Evolutionary conservation across 345 rosid genomes (phyloP).

Genomic region (rapeseed (Brassica napus)): Da-Ae NC_063438.1:24078501-24079000

Average conservation of each 20-base stretch:
- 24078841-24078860: neutral
- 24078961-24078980: constrained; percentile 42
- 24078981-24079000: constrained; percentile 46
- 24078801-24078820: neutral
- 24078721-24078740: constrained; percentile 44
- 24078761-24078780: neutral
- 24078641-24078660: constrained; percentile 30
- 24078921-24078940: constrained; percentile 38
- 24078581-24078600: no score
- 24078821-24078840: neutral
- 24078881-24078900: constrained; percentile 46
- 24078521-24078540: no score
- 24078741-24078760: constrained; percentile 23
- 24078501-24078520: no score
- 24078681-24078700: constrained; percentile 51
- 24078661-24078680: constrained; percentile 19
- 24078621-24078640: constrained; percentile 35
- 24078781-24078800: neutral
- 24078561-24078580: no score
- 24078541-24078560: no score
- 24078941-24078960: constrained; percentile 42
- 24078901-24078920: constrained; percentile 47
- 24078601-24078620: constrained; percentile 15
- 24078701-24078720: constrained; percentile 60
- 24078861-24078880: neutral